These are phyloP conservation scores for Ogataea angusta DNA, from an alignment of 805 yeast genomes.

Conservation along the genomic window DNA sequence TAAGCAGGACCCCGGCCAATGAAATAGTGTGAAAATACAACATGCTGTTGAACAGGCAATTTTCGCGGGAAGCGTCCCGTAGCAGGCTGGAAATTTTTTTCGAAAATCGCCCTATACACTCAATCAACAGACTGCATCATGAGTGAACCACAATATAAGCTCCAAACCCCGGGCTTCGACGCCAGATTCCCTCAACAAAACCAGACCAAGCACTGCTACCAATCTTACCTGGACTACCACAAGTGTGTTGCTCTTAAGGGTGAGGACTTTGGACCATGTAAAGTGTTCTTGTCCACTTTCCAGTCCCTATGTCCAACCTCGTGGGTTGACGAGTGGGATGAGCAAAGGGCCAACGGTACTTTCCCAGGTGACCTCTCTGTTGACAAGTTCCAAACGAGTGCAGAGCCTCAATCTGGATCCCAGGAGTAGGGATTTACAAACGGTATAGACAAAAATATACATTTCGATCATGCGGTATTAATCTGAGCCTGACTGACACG, in stretches of 20 bases:
- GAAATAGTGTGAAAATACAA: constrained; percentile 7
- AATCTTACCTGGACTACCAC: constrained; percentile 96
- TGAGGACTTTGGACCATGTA: constrained; percentile 97
- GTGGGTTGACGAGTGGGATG: constrained; percentile 88
- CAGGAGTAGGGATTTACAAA: constrained; percentile 3
- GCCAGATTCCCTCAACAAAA: constrained; percentile 96
- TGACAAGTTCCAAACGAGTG: constrained; percentile 25
- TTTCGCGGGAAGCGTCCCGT: constrained; percentile 2
- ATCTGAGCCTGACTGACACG: constrained; percentile 1
- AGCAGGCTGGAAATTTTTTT: constrained; percentile 11
- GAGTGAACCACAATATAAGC: constrained; percentile 39
- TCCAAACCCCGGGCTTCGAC: constrained; percentile 73
- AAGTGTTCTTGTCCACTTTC: constrained; percentile 89
- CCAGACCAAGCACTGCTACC: constrained; percentile 99
- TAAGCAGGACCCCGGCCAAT: constrained; percentile 5
- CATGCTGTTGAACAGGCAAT: not conserved
- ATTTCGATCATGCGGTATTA: constrained; percentile 12
- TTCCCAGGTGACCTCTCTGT: constrained; percentile 40
- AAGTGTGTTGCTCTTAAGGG: constrained; percentile 96
- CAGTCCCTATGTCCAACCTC: constrained; percentile 80
- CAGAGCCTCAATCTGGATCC: not conserved
- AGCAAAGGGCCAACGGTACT: constrained; percentile 57
- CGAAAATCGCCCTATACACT: constrained; percentile 9
- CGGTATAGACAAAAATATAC: constrained; percentile 11
- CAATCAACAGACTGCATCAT: constrained; percentile 18